These are phyloP conservation scores for Triadica sebifera DNA, from an alignment of 345 rosid species.

Conservation along the genomic window DNA sequence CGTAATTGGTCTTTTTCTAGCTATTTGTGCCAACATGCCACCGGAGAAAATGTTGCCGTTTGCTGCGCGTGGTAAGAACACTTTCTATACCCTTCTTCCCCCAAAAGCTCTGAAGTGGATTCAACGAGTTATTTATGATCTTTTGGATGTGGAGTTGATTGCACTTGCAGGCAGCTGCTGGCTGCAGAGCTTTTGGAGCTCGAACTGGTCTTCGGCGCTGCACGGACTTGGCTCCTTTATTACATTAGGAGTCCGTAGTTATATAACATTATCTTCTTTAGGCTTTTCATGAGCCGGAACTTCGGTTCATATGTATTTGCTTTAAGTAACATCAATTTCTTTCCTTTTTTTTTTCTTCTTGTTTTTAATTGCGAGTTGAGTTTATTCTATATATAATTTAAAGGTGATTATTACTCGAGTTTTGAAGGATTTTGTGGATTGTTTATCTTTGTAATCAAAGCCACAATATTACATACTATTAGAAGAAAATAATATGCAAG, in stretches of 20 bases:
- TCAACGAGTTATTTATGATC: neutral
- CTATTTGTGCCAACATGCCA: slow-evolving; percentile 60
- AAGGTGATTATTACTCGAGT: no score
- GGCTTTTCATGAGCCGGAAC: neutral
- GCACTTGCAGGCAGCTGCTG: slow-evolving; percentile 76
- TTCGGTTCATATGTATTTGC: neutral
- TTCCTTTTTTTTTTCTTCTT: no score
- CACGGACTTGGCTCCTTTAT: slow-evolving; percentile 49
- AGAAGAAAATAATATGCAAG: no score
- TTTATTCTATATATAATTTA: no score
- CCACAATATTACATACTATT: no score
- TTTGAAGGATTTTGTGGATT: no score
- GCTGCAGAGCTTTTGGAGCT: slow-evolving; percentile 83
- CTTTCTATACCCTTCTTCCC: neutral
- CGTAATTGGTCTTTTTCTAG: slow-evolving; percentile 33
- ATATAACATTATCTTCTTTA: neutral
- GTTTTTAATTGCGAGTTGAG: no score
- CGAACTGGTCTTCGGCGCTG: slow-evolving; percentile 64
- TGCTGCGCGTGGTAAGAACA: slow-evolving; percentile 71
- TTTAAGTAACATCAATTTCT: no score
- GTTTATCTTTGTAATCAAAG: no score
- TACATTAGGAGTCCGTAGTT: neutral
- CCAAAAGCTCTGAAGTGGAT: no score
- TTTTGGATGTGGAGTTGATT: slow-evolving; percentile 20
- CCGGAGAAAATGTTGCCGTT: slow-evolving; percentile 77